Evolutionary conservation across 1,284 basidiomycete genomes (phyloP), one percentile per base, ranked within the genome.

Genomic region (Boletellus deceptivus): DNA sequence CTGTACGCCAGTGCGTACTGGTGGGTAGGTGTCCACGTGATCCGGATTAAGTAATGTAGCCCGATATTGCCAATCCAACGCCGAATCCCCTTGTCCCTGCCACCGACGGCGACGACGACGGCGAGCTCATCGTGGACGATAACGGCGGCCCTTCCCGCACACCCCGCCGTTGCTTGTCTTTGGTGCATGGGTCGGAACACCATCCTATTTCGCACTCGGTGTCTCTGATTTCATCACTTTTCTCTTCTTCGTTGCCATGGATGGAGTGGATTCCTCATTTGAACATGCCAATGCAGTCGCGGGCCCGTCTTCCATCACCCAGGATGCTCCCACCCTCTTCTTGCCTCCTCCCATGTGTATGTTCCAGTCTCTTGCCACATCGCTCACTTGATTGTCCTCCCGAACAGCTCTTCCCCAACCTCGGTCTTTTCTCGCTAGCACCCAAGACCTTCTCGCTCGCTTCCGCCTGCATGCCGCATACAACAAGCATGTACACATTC

Each of bases 391-490:
- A 61, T 59, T 27, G 43, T 46, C 55, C 37, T 53, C 22, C 62
- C 62, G 58, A 62, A 58, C 44, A 62, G 61, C 43, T 38, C 52
- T 53, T 48, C 71, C 75, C 27, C 75, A 67, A 44, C 75, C 76
- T 16, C 74, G 70, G 44, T 70, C 73, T 18, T 74, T 78, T 64
- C 76, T 89, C 49, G 68, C 75, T 40, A 85, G 85, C 70, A 89
- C 88, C 3, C 80, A 90, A 58, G 88, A 90, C 68, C 80, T 90
- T 47, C 73, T 90, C 52, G 71, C 77, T 38, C 83, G 84, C 53
- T 86, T 90, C 59, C 70, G 78, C 43, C 79, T 90, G 33, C 75
- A 82, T 43, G 62, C 81, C 9, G 81, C 85, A 14, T 90, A 90
- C 65, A 83, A 90, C 72, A 86, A 83, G 61, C 84, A 90, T 63